Evolutionary conservation across 306 rosid genomes (phyloP), one percentile per base, ranked within the genome.

Genomic region (Rubus parviflorus): DNA sequence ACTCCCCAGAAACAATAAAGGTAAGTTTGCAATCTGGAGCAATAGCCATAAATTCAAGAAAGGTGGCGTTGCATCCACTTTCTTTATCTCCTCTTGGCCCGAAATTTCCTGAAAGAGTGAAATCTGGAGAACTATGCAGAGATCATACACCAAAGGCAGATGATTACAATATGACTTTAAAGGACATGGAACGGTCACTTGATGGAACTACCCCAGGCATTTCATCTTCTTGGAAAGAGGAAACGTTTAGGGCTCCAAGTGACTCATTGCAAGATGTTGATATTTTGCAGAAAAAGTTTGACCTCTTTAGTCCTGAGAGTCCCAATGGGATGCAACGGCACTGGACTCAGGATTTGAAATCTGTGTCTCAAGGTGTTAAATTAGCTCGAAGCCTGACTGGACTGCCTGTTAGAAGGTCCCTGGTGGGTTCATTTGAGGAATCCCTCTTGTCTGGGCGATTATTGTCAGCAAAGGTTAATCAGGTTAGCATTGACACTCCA

Each of bases 401-500:
- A 70, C 58, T 83, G 23, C 87, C 87, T 7, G 70, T 72, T 65
- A 82, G 94, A 84, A 89, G 94, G 81, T 89, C 96, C 17, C 82
- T 93, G 74, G 86, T 93, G 67, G 98, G 98, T 74, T 93, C 98
- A 30, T 91, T 91, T 54, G 97, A 93, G 90, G 98, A 93, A 83
- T 93, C 97, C 20, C 74, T 93, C 48, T 83, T 93, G 80, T 89
- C 94, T 46, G 98, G 98, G 40, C 85, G 97, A 54, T 85, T 91
- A 76, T 81, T 78, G 16, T 88, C 83, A 20, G 85, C 77, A 72
- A 89, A 87, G 90, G 76, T 81, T 85, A 77, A 84, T 75, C 87
- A 88, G 93, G 95, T 93, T 83, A 77, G 85, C 15, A 63, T 45
- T 52, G 15, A 37, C 53, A 74, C 49, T 69, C 71, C 56, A 70